Conservation (phyloP, 495 filamentous ascomycete genomes). For the Podospora australis region DNA sequence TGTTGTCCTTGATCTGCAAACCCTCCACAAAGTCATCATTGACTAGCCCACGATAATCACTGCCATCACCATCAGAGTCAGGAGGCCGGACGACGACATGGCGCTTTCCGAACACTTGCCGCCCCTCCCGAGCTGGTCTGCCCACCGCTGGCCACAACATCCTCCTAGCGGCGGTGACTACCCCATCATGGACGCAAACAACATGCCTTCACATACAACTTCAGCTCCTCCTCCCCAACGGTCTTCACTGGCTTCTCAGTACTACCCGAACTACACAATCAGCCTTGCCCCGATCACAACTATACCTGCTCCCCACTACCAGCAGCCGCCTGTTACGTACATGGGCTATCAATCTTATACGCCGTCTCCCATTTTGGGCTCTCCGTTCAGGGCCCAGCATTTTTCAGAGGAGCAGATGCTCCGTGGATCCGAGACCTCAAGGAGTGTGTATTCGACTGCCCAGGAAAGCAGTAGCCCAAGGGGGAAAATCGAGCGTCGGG, state of each 20-base stretch:
- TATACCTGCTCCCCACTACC: slow-evolving; percentile 28
- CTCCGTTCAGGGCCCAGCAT: slow-evolving; percentile 32
- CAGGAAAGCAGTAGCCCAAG: slow-evolving; percentile 28
- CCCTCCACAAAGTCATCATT: too few relatives aligned
- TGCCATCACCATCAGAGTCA: too few relatives aligned
- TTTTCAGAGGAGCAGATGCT: slow-evolving; percentile 23
- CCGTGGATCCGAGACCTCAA: slow-evolving; percentile 9
- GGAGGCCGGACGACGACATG: slow-evolving; percentile 25
- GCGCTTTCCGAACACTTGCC: slow-evolving; percentile 32
- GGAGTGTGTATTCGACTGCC: slow-evolving; percentile 8
- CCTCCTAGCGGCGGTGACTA: slow-evolving; percentile 26
- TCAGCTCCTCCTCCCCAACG: slow-evolving; percentile 25
- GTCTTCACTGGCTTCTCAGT: slow-evolving; percentile 24
- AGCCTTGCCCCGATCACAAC: slow-evolving; percentile 30
- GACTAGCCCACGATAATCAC: too few relatives aligned
- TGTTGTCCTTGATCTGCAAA: too few relatives aligned
- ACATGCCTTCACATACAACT: slow-evolving; percentile 26
- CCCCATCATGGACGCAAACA: slow-evolving; percentile 29
- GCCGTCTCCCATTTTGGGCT: slow-evolving; percentile 22
- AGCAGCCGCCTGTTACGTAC: slow-evolving; percentile 22
- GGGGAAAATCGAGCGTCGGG: slow-evolving; percentile 32
- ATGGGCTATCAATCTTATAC: slow-evolving; percentile 29
- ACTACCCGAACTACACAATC: slow-evolving; percentile 30
- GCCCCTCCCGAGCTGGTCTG: slow-evolving; percentile 29
- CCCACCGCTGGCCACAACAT: slow-evolving; percentile 40